phyloP scores from a whole-genome alignment of 176 grass and related monocot genomes.

The Rhipidocladum racemiflorum region DNA sequence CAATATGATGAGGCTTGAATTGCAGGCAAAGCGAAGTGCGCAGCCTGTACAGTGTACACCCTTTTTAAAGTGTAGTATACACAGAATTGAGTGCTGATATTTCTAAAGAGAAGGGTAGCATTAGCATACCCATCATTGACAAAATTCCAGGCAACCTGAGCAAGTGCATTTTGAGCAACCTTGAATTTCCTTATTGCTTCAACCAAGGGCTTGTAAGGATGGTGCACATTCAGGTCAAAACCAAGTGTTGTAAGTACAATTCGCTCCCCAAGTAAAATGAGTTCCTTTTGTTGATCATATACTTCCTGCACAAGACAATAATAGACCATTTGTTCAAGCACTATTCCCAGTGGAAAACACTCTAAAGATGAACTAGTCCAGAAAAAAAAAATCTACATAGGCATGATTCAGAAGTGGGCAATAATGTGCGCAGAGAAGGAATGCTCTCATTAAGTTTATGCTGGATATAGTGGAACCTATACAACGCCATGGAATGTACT shows the following conservation, averaged over 20 bases:
- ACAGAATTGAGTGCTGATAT: slow-evolving; percentile 26
- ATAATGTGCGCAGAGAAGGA: not conserved
- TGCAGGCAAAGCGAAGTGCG: slow-evolving; percentile 65
- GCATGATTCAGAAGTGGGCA: not conserved
- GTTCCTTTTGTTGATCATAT: slow-evolving; percentile 93
- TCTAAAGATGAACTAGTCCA: slow-evolving; percentile 2
- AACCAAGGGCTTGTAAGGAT: slow-evolving; percentile 95
- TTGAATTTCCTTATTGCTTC: slow-evolving; percentile 95
- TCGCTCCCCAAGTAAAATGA: slow-evolving; percentile 85
- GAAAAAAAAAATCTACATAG: not conserved
- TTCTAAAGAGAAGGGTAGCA: slow-evolving; percentile 40
- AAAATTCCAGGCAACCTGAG: slow-evolving; percentile 99
- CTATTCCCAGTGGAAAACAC: not conserved
- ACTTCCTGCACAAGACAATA: slow-evolving; percentile 60
- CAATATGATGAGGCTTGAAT: slow-evolving; percentile 97
- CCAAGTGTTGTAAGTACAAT: slow-evolving; percentile 84
- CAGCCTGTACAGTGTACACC: slow-evolving; percentile 43
- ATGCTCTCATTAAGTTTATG: not conserved
- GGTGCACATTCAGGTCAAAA: slow-evolving; percentile 89
- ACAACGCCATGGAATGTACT: not conserved
- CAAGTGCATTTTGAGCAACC: slow-evolving; percentile 65
- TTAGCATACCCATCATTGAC: slow-evolving; percentile 98
- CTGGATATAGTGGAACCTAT: not conserved
- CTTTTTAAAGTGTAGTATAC: slow-evolving; percentile 34
- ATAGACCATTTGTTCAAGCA: slow-evolving; percentile 17